A percentile compares a stretch with the other conserved stretches of the same genome.
phyloP scores from a whole-genome alignment of 177 flowering plant genomes.

The Telopea speciosissima region DNA sequence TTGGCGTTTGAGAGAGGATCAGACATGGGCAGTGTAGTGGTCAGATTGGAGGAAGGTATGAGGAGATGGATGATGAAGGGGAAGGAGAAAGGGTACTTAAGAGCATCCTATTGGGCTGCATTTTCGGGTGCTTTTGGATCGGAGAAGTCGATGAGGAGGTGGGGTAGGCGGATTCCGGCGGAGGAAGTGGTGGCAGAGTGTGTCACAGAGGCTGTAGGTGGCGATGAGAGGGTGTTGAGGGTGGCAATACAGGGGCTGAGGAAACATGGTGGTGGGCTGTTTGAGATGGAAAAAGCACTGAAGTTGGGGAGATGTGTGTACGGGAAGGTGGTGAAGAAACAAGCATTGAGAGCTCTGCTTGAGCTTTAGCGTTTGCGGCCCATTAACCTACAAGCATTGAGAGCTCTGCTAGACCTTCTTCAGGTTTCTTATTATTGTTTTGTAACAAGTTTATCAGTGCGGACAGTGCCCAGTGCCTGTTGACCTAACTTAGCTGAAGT shows the following conservation, averaged over 20 bases:
- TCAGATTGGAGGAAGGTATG: conserved; percentile 64
- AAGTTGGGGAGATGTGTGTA: conserved; percentile 60
- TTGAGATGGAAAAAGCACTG: conserved; percentile 53
- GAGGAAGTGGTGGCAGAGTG: conserved; percentile 47
- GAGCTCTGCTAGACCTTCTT: too few relatives aligned
- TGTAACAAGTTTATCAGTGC: too few relatives aligned
- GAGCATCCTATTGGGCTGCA: conserved; percentile 74
- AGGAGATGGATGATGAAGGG: conserved; percentile 54
- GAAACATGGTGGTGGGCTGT: conserved; percentile 23
- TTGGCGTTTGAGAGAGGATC: conserved; percentile 41
- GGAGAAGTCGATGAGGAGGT: conserved; percentile 47
- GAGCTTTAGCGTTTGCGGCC: conserved; percentile 11
- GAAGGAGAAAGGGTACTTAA: conserved; percentile 60
- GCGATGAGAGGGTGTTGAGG: conserved; percentile 58
- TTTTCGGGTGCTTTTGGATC: conserved; percentile 37
- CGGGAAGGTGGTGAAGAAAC: conserved; percentile 62
- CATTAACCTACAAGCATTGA: too few relatives aligned
- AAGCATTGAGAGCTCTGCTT: conserved; percentile 55
- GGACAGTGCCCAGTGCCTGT: too few relatives aligned
- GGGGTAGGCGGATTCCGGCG: conserved; percentile 69
- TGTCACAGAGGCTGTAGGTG: conserved; percentile 49
- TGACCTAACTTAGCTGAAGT: too few relatives aligned
- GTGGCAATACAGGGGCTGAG: conserved; percentile 31
- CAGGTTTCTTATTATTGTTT: too few relatives aligned
- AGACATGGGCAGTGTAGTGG: conserved; percentile 42